phyloP scores from a whole-genome alignment of 352 stramenopile genomes.

The Phytophthora pinifolia region DNA sequence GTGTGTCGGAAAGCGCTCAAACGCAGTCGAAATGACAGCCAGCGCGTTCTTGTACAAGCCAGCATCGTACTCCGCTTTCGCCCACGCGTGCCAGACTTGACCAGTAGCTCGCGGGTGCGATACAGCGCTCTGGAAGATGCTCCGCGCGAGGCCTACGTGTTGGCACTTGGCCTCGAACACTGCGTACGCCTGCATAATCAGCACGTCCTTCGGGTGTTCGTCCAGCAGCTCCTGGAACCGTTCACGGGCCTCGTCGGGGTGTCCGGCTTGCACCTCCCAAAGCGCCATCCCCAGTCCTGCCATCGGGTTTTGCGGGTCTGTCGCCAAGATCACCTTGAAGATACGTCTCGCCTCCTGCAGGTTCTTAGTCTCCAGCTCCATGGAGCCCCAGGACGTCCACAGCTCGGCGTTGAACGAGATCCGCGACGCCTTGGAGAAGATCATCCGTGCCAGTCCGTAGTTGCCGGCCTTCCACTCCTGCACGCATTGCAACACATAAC shows the following conservation, averaged over 20 bases:
- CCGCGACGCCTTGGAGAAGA: slow-evolving; percentile 78
- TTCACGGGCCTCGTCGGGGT: slow-evolving; percentile 54
- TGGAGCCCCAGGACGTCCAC: slow-evolving; percentile 85
- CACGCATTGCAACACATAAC: slow-evolving; percentile 1
- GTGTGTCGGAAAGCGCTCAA: slow-evolving; percentile 71
- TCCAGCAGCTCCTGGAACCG: slow-evolving; percentile 55
- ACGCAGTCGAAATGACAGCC: slow-evolving; percentile 62
- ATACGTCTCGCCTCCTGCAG: slow-evolving; percentile 74
- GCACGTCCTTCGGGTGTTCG: slow-evolving; percentile 61
- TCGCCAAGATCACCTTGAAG: slow-evolving; percentile 82
- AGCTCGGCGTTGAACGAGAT: slow-evolving; percentile 72
- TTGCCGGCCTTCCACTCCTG: slow-evolving; percentile 86
- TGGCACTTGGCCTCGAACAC: slow-evolving; percentile 79
- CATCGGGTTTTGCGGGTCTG: slow-evolving; percentile 63
- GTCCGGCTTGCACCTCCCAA: slow-evolving; percentile 61
- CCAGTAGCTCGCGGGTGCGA: slow-evolving; percentile 54
- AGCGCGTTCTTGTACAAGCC: slow-evolving; percentile 76
- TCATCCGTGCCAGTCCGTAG: slow-evolving; percentile 80
- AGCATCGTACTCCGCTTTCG: slow-evolving; percentile 79
- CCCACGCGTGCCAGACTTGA: slow-evolving; percentile 88
- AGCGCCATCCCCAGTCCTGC: slow-evolving; percentile 76
- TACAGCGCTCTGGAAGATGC: slow-evolving; percentile 59
- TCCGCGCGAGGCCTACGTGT: slow-evolving; percentile 61
- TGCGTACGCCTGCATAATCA: slow-evolving; percentile 71
- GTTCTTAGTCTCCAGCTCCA: slow-evolving; percentile 82